Conservation (phyloP, 495 filamentous ascomycete genomes). For the Xylaria flabelliformis region DNA sequence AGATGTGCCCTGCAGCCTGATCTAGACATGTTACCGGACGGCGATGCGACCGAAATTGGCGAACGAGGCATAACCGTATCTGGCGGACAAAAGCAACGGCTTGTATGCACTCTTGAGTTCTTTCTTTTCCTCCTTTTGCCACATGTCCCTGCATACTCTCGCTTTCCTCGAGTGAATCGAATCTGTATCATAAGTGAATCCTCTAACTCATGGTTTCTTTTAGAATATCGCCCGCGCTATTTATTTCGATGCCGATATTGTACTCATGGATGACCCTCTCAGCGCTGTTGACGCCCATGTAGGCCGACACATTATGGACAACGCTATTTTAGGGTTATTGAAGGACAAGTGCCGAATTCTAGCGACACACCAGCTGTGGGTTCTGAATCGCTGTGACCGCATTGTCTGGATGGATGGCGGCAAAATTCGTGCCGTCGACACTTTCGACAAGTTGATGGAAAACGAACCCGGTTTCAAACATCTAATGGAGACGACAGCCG, state of each 20-base stretch:
- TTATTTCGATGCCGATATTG: conserved; percentile 80
- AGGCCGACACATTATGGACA: conserved; percentile 93
- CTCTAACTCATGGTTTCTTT: background rate
- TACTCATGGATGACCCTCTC: conserved; percentile 85
- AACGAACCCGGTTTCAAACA: conserved; percentile 75
- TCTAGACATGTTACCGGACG: conserved; percentile 75
- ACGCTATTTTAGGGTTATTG: conserved; percentile 88
- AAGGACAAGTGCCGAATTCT: conserved; percentile 88
- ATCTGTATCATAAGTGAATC: background rate
- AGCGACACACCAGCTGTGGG: conserved; percentile 94
- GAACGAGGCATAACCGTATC: conserved; percentile 82
- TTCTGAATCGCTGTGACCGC: conserved; percentile 86
- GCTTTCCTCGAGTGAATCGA: background rate
- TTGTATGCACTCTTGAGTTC: conserved; percentile 38
- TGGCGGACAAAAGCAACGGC: conserved; percentile 82
- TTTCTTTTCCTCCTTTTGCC: background rate
- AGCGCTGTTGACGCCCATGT: conserved; percentile 87
- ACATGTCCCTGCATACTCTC: background rate
- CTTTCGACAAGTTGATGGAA: conserved; percentile 83
- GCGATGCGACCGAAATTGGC: conserved; percentile 78
- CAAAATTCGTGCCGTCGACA: conserved; percentile 80
- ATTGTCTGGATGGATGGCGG: conserved; percentile 92
- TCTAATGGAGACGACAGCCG: conserved; percentile 82
- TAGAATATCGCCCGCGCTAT: conserved; percentile 81
- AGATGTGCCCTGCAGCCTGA: conserved; percentile 76